Evolutionary conservation across 805 yeast species (phyloP), one percentile per base, ranked within the genome.

Genomic region (Hanseniaspora guilliermondii): DNA sequence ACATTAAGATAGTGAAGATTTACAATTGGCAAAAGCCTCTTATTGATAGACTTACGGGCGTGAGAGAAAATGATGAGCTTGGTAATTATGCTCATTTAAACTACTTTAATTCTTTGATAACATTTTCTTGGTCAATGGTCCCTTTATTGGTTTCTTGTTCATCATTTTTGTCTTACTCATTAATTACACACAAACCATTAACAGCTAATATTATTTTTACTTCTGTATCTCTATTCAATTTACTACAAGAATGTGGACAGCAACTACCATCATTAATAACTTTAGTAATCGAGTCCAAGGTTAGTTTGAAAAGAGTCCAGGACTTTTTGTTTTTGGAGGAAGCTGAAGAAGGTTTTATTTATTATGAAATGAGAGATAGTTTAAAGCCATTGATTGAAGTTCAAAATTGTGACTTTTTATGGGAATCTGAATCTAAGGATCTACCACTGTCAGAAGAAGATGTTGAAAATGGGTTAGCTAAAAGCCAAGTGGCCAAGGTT

Each of bases 11-110:
- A 49, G 77, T 83, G 58, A 83, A 83, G 60, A 67, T 83, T 30
- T 83, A 81, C 60, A 79, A 84, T 0, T 82, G 86, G 84, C 88
- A 83, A 62, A 68, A 69, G 32, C 83, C 87, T 25, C 79, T 82
- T 79, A 61, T 79, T 38, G 68, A 70, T 21, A 76, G 75, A 57
- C 65, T 83, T 12, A 61, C 70, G 11, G 73, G 73, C 55, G 72
- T 78, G 35, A 74, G 88, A 70, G 79, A 82, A 59, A 73, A 75
- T 53, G 68, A 75, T 58, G 87, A 83, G 62, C 65, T 83, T 58
- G 68, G 64, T 30, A 79, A 77, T 57, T 65, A 76, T 59, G 71
- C 70, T 56, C 73, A 63, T 54, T 79, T 80, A 54, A 79, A 81
- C 45, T 59, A 73, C 11, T 62, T 73, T 24, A 69, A 75, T 32